Base-by-base conservation (phyloP, 2,329 filamentous ascomycete genomes). In the Dactylellina haptotyla region DNA sequence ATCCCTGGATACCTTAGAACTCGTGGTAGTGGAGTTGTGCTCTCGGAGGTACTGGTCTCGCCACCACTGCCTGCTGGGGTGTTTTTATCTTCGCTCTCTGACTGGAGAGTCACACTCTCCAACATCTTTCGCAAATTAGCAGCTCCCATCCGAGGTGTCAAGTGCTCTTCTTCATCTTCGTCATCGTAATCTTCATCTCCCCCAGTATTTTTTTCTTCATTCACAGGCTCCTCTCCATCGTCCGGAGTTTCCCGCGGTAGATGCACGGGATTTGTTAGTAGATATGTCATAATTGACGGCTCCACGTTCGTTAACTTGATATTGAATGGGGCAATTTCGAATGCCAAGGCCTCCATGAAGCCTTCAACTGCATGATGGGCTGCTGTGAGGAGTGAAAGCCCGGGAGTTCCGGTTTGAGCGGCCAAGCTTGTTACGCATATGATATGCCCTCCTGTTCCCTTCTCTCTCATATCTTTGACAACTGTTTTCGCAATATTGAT, bases 321-420 rank as follows among this genome's bases (percentile, higher is more conserved):
- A 82, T 97, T 97, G 84, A 98, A 98, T 0, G 95, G 95, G 0
- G 94, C 91, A 75, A 99, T 90, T 82, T 99, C 95, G 81, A 97
- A 99, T 0, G 94, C 93, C 23, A 99, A 85, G 71, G 92, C 69
- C 50, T 77, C 64, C 53, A 50, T 61, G 46, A 75, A 75, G 0
- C 62, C 64, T 50, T 75, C 70, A 4, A 75, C 56, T 1, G 93
- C 95, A 93, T 94, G 97, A 37, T 93, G 93, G 12, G 93, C 91
- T 16, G 94, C 92, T 76, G 93, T 95, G 80, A 96, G 95, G 84
- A 96, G 91, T 64, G 92, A 87, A 82, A 98, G 87, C 1, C 93
- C 93, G 0, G 95, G 95, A 0, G 93, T 97, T 34, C 93, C 94
- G 71, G 98, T 89, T 81, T 97, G 94, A 2, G 92, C 93, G 37